Conservation (phyloP, 192 early-diverging fungal species). For the Podila epigama region DNA sequence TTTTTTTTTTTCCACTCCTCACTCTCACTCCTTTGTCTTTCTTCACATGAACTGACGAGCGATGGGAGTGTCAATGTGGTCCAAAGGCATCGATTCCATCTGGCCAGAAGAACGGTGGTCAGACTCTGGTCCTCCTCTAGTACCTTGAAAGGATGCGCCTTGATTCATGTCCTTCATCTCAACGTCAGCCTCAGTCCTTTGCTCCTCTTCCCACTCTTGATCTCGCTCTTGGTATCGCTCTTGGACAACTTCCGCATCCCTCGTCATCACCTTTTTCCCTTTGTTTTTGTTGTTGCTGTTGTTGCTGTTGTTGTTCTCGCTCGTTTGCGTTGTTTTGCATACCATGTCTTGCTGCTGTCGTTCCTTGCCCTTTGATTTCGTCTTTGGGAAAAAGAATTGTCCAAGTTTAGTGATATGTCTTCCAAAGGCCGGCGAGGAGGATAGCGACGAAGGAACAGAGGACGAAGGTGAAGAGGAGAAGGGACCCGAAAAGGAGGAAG, state of each 20-base stretch:
- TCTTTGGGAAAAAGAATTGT: neutral
- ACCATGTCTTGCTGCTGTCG: neutral
- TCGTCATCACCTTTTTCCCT: neutral
- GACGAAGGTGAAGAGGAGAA: neutral
- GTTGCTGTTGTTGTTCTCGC: neutral
- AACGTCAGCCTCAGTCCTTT: no score
- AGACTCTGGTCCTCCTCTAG: no score
- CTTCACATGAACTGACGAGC: neutral
- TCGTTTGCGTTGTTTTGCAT: neutral
- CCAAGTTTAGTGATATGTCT: neutral
- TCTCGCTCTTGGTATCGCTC: no score
- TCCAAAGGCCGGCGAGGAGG: neutral
- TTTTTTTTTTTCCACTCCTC: neutral
- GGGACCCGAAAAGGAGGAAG: no score
- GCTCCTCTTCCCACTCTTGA: neutral
- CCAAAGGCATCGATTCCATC: neutral
- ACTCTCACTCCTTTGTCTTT: no score
- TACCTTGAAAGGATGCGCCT: no score
- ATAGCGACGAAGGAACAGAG: neutral
- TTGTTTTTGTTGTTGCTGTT: neutral
- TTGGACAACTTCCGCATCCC: neutral
- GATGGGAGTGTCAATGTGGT: neutral
- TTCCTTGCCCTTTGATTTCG: neutral
- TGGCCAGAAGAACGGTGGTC: no score
- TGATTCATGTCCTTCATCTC: no score